Percentiles rank a stretch among this genome's conserved stretches.
Conservation (phyloP, 345 rosid species). For the Cardamine chenopodiifolia region DNA sequence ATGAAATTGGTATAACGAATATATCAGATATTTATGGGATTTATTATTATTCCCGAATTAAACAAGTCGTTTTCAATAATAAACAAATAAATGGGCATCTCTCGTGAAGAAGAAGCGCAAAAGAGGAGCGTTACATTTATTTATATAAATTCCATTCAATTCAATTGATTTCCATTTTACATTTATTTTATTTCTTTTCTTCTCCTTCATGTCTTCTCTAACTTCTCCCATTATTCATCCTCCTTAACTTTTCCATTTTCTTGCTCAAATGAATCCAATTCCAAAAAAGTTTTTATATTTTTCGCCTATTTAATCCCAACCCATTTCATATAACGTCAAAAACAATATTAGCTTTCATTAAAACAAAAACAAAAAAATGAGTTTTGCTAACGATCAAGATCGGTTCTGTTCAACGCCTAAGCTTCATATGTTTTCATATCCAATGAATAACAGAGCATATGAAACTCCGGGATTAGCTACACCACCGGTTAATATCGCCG, state of each 20-base stretch:
- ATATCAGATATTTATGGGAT: background rate
- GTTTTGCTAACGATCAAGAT: constrained; percentile 28
- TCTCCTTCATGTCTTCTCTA: constrained; percentile 22
- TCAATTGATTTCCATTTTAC: background rate
- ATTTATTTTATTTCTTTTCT: constrained; percentile 16
- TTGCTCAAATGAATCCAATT: constrained; percentile 38
- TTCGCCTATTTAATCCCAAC: constrained; percentile 37
- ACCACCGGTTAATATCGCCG: constrained; percentile 61
- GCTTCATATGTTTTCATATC: constrained; percentile 60
- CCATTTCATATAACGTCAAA: constrained; percentile 31
- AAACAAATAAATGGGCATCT: constrained; percentile 8
- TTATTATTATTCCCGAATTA: background rate
- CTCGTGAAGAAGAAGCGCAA: constrained; percentile 52
- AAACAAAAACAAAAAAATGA: background rate
- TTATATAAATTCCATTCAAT: constrained; percentile 27
- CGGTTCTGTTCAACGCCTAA: constrained; percentile 48
- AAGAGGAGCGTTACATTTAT: constrained; percentile 45
- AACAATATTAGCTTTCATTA: constrained; percentile 13
- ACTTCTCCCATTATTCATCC: constrained; percentile 28
- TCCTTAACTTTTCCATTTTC: constrained; percentile 41
- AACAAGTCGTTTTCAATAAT: constrained; percentile 33
- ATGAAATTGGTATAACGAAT: background rate
- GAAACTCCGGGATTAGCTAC: constrained; percentile 56
- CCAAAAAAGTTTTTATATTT: constrained; percentile 16
- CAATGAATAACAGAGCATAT: constrained; percentile 34